A percentile compares a stretch with the other conserved stretches of the same genome.
Conservation (phyloP, 371 early-diverging fungal species). For the Rhizopus stolonifer region DNA sequence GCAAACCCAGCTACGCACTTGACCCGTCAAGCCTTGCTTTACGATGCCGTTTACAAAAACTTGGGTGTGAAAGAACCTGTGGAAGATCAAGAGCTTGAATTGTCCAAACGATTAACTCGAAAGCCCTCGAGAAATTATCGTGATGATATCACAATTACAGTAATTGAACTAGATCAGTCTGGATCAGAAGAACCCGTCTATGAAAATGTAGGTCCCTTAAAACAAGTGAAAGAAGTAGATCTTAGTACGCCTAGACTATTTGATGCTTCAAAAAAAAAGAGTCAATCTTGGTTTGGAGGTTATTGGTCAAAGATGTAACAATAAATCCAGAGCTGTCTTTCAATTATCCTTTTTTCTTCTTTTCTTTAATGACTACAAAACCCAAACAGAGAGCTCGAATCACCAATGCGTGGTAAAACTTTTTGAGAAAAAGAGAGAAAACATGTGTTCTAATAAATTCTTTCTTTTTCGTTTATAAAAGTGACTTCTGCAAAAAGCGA, state of each 20-base stretch:
- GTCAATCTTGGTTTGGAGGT: constrained; percentile 37
- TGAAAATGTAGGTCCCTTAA: constrained; percentile 29
- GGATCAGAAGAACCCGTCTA: constrained; percentile 3
- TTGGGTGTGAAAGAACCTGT: constrained; percentile 25
- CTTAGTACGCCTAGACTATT: constrained; percentile 26
- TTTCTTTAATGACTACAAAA: too few relatives aligned
- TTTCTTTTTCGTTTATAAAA: constrained; percentile 2
- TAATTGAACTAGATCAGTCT: constrained; percentile 70
- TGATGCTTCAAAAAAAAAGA: constrained; percentile 8
- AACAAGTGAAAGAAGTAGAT: constrained; percentile 29
- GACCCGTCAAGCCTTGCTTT: constrained; percentile 73
- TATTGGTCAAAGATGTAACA: constrained; percentile 37
- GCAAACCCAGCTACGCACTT: constrained; percentile 85
- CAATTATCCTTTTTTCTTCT: background rate
- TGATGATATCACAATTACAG: constrained; percentile 93
- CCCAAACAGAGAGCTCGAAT: too few relatives aligned
- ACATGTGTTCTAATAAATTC: too few relatives aligned
- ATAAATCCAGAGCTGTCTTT: background rate
- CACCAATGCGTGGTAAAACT: too few relatives aligned
- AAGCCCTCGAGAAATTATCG: constrained; percentile 71
- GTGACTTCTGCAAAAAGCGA: constrained; percentile 38
- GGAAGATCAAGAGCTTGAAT: constrained; percentile 30
- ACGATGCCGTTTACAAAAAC: constrained; percentile 45
- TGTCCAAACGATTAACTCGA: constrained; percentile 46
- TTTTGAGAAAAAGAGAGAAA: too few relatives aligned